phyloP scores from a whole-genome alignment of 2,329 filamentous ascomycete species.

The Fusarium sp. region DNA sequence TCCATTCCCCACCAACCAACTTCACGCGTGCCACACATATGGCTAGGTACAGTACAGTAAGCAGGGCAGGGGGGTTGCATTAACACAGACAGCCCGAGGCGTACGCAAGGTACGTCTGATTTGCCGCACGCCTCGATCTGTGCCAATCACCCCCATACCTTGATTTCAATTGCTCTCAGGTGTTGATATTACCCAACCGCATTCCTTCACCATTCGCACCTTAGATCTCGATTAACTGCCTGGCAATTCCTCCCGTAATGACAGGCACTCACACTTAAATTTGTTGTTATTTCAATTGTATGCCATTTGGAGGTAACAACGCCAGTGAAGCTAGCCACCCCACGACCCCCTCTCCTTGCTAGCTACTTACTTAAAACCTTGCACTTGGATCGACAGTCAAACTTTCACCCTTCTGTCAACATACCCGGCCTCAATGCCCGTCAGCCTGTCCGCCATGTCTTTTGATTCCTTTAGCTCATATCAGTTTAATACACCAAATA shows the following conservation, averaged over 20 bases:
- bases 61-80: background rate
- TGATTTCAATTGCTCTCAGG: background rate
- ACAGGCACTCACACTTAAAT: background rate
- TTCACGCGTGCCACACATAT: background rate
- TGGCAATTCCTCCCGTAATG: rapidly evolving
- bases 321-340: background rate
- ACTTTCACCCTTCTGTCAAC: background rate
- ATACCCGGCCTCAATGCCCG: background rate
- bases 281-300: background rate
- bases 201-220: background rate
- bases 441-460: background rate
- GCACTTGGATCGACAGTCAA: background rate
- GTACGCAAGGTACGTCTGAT: background rate
- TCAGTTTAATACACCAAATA: background rate
- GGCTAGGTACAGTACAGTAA: too few relatives aligned
- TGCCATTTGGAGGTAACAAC: background rate
- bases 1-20: background rate
- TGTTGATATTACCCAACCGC: background rate
- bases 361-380: background rate
- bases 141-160: background rate
- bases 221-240: rapidly evolving
- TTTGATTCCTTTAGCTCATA: background rate
- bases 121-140: background rate
- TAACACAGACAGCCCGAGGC: background rate
- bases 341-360: background rate